A percentile compares a stretch with the other conserved stretches of the same genome.
Evolutionary conservation across 148 eudicot species (phyloP).

Genomic region (Pouteria glomerata): DNA sequence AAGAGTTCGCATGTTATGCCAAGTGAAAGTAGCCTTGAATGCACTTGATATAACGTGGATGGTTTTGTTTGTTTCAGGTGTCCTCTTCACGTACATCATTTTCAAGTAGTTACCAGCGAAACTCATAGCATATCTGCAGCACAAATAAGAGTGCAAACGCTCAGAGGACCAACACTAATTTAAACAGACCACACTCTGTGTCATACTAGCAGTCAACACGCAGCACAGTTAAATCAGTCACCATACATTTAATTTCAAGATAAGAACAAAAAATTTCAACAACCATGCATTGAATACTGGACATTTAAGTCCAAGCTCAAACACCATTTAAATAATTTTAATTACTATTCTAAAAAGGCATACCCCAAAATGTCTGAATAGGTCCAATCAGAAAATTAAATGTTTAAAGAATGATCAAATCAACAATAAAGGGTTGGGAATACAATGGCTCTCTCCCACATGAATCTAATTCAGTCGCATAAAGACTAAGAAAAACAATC

Average conservation of each 20-base stretch:
- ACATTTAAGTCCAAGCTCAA: background rate
- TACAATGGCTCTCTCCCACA: too few relatives aligned
- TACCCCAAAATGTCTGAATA: background rate
- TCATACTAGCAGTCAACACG: background rate
- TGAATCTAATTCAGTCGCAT: too few relatives aligned
- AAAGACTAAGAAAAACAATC: too few relatives aligned
- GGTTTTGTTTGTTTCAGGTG: conserved; percentile 72
- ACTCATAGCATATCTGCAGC: conserved; percentile 88
- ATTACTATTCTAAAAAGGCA: background rate
- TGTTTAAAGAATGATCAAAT: too few relatives aligned
- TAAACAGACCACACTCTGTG: background rate
- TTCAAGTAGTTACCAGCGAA: conserved; percentile 88
- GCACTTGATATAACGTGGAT: conserved; percentile 88
- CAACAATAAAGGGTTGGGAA: too few relatives aligned
- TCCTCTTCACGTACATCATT: conserved; percentile 61
- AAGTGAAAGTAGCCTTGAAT: conserved; percentile 74
- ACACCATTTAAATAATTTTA: background rate
- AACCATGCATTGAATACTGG: background rate
- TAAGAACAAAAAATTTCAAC: background rate
- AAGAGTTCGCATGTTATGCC: conserved; percentile 98
- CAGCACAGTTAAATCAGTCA: background rate
- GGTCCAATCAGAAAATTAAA: too few relatives aligned
- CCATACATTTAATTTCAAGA: background rate
- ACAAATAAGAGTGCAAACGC: conserved; percentile 1
- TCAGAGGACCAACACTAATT: background rate